These are phyloP conservation scores for Curvularia sp. DNA, from an alignment of 2,329 filamentous ascomycete species.

Conservation along the genomic window DNA sequence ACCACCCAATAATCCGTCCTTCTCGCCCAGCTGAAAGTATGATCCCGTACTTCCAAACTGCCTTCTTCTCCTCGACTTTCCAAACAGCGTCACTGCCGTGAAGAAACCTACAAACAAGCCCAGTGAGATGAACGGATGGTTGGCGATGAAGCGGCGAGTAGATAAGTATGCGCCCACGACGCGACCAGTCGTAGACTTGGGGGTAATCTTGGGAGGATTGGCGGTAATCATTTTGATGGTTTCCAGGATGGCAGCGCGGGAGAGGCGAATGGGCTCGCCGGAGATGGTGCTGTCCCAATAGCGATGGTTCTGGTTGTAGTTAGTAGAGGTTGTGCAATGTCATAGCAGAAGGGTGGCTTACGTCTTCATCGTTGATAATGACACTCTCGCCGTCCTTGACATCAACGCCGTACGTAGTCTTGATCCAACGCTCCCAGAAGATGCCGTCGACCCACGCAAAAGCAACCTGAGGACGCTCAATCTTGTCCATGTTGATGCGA, in stretches of 20 bases:
- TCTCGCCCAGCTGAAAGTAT: conserved; percentile 71
- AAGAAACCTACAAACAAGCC: conserved; percentile 66
- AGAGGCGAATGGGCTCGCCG: conserved; percentile 87
- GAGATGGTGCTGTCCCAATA: conserved; percentile 95
- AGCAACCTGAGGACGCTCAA: conserved; percentile 84
- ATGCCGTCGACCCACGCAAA: conserved; percentile 98
- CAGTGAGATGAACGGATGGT: conserved; percentile 57
- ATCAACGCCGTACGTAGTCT: conserved; percentile 92
- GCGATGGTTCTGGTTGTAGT: conserved; percentile 72
- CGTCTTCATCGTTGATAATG: conserved; percentile 96
- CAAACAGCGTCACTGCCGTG: conserved; percentile 56
- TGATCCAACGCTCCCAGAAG: conserved; percentile 97
- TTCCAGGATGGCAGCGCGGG: conserved; percentile 88
- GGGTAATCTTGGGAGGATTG: conserved; percentile 72
- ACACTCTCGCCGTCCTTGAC: conserved; percentile 86
- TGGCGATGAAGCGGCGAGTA: conserved; percentile 50
- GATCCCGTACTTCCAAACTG: conserved; percentile 62
- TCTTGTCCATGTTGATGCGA: conserved; percentile 86
- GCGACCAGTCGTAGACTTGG: conserved; percentile 78
- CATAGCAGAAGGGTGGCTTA: conserved; percentile 60
- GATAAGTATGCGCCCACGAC: conserved; percentile 72
- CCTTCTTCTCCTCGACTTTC: conserved; percentile 45
- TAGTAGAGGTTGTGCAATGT: conserved; percentile 10
- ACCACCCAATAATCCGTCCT: conserved; percentile 68
- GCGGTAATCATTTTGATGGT: conserved; percentile 76